These are phyloP conservation scores for Chaetomiaceae sp. DNA, from an alignment of 2,329 filamentous ascomycete species.

Conservation along the genomic window DNA sequence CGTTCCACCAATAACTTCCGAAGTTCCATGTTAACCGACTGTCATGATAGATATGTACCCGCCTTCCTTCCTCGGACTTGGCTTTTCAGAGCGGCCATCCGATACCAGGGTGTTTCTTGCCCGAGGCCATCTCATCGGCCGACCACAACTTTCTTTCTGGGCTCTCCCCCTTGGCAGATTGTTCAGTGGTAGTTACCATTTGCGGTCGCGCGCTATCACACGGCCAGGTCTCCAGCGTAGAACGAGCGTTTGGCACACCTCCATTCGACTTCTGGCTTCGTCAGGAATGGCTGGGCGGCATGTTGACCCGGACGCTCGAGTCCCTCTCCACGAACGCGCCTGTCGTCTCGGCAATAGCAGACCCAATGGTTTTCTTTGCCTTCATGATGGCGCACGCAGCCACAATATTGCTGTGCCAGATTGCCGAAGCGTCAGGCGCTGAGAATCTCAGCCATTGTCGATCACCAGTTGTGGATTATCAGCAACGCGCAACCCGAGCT, in stretches of 20 bases:
- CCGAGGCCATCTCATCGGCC: constrained; percentile 19
- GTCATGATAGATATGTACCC: constrained; percentile 22
- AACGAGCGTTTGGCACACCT: constrained; percentile 17
- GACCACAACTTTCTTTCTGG: constrained; percentile 19
- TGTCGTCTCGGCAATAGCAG: constrained; percentile 15
- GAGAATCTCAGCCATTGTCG: constrained; percentile 13
- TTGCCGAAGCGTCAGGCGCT: constrained; percentile 14
- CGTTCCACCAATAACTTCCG: background rate
- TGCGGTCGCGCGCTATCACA: constrained; percentile 23
- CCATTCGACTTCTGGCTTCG: constrained; percentile 25
- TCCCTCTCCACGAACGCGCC: constrained; percentile 17
- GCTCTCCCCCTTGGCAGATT: constrained; percentile 24
- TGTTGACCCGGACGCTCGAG: constrained; percentile 17
- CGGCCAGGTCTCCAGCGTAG: constrained; percentile 14
- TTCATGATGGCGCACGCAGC: constrained; percentile 23
- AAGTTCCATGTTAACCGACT: background rate
- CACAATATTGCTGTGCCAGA: constrained; percentile 21
- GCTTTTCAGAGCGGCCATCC: constrained; percentile 27
- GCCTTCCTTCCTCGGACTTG: constrained; percentile 26
- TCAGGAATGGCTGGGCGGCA: constrained; percentile 25
- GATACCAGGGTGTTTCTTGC: constrained; percentile 21
- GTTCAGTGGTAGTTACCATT: constrained; percentile 21
- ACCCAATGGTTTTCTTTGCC: constrained; percentile 28
- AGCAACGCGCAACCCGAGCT: constrained; percentile 17
- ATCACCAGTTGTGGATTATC: constrained; percentile 11